These are phyloP conservation scores for Yamadazyma diddensiae DNA, from an alignment of 1,139 yeast species.

Conservation along the genomic window DNA sequence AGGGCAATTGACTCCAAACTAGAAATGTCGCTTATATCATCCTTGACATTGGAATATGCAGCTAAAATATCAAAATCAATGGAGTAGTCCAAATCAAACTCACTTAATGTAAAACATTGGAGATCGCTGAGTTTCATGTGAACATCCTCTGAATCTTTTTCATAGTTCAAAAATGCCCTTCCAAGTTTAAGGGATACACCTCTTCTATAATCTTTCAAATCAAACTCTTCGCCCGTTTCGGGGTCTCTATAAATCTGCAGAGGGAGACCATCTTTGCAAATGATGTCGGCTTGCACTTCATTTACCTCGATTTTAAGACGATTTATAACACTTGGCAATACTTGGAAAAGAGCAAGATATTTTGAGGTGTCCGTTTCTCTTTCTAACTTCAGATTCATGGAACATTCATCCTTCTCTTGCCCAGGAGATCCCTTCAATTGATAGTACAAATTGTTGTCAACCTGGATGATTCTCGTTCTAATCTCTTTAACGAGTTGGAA, in stretches of 20 bases:
- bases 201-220: slow-evolving; percentile 38
- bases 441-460: slow-evolving; percentile 26
- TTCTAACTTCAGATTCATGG: slow-evolving; percentile 3
- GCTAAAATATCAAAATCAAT: slow-evolving; percentile 35
- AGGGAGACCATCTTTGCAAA: slow-evolving; percentile 45
- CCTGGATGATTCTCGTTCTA: slow-evolving; percentile 26
- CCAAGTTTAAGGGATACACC: slow-evolving; percentile 34
- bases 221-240: slow-evolving; percentile 22
- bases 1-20: slow-evolving; percentile 29
- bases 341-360: slow-evolving; percentile 26
- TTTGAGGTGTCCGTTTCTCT: not conserved
- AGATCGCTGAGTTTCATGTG: slow-evolving; percentile 19
- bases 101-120: slow-evolving; percentile 40
- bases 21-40: slow-evolving; percentile 35
- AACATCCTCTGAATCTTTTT: slow-evolving; percentile 21
- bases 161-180: slow-evolving; percentile 23
- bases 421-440: slow-evolving; percentile 8
- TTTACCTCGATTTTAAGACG: slow-evolving; percentile 26
- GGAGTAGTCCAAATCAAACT: slow-evolving; percentile 33
- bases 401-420: slow-evolving; percentile 1
- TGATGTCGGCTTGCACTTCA: slow-evolving; percentile 32
- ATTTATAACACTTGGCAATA: slow-evolving; percentile 29
- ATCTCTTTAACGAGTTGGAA: slow-evolving; percentile 37
- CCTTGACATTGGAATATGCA: slow-evolving; percentile 18
- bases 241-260: slow-evolving; percentile 27